Evolutionary conservation across 352 stramenopile species (phyloP).

Genomic region (Pythium scleroteichum): DNA sequence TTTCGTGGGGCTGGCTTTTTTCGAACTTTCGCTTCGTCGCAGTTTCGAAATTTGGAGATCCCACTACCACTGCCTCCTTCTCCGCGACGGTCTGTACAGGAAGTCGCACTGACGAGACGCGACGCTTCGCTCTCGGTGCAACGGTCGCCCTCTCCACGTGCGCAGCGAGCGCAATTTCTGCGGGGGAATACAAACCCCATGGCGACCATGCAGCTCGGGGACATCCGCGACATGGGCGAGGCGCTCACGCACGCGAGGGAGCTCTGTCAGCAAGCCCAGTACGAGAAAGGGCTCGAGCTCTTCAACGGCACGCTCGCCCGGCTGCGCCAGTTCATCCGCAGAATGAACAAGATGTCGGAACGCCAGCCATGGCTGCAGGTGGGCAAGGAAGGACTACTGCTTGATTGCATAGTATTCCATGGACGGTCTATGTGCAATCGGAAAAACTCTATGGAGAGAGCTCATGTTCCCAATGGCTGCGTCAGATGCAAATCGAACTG

Average conservation of each 20-base stretch:
- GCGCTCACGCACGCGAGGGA: slow-evolving; percentile 55
- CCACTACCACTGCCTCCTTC: neutral
- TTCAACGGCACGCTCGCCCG: slow-evolving; percentile 60
- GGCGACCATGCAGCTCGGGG: slow-evolving; percentile 51
- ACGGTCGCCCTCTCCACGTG: too few relatives aligned
- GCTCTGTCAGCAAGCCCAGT: slow-evolving; percentile 63
- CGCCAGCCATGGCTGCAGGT: slow-evolving; percentile 83
- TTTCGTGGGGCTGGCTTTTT: too few relatives aligned
- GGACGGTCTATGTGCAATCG: slow-evolving; percentile 10
- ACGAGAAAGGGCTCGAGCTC: slow-evolving; percentile 59
- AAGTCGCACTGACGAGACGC: slow-evolving; percentile 1
- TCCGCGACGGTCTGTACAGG: neutral
- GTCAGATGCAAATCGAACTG: slow-evolving; percentile 81
- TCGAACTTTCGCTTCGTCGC: too few relatives aligned
- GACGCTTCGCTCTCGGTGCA: neutral
- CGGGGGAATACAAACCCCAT: too few relatives aligned
- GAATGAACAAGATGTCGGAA: slow-evolving; percentile 71
- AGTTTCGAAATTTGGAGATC: too few relatives aligned
- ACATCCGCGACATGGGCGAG: slow-evolving; percentile 74
- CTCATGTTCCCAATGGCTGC: neutral
- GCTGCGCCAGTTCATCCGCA: slow-evolving; percentile 62
- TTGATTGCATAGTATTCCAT: neutral
- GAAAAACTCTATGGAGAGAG: too few relatives aligned
- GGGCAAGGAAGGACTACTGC: slow-evolving; percentile 1
- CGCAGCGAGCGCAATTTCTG: too few relatives aligned